phyloP scores from a whole-genome alignment of 805 yeast species.

The Yueomyces sinensis region DNA sequence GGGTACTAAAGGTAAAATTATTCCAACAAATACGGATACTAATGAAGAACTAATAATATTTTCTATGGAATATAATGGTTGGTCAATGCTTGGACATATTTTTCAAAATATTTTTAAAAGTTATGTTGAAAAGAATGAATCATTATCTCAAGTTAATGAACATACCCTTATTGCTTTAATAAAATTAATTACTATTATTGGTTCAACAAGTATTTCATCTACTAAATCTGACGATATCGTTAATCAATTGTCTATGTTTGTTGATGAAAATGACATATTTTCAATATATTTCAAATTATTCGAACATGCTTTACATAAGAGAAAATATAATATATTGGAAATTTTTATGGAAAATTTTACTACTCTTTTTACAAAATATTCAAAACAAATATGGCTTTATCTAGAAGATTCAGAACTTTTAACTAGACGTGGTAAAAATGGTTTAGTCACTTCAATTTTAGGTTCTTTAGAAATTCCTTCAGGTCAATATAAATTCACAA shows the following conservation, averaged over 20 bases:
- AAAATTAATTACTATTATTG: conserved; percentile 35
- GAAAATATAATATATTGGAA: conserved; percentile 34
- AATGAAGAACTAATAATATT: conserved; percentile 39
- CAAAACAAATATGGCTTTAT: conserved; percentile 71
- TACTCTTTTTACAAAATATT: conserved; percentile 33
- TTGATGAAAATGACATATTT: conserved; percentile 37
- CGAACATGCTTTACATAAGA: conserved; percentile 50
- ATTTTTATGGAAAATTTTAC: conserved; percentile 37
- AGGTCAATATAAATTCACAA: conserved; percentile 54
- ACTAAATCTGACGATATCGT: conserved; percentile 30
- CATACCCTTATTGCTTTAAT: conserved; percentile 36
- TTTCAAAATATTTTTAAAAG: conserved; percentile 41
- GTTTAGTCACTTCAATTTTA: conserved; percentile 44
- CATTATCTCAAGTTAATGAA: conserved; percentile 21
- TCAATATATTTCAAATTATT: conserved; percentile 53
- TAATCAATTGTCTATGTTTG: conserved; percentile 27
- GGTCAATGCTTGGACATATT: conserved; percentile 74
- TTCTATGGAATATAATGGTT: conserved; percentile 65
- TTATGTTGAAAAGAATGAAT: conserved; percentile 21
- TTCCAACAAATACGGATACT: conserved; percentile 3
- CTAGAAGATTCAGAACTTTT: conserved; percentile 54
- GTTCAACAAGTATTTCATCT: conserved; percentile 25
- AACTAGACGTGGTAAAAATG: conserved; percentile 50
- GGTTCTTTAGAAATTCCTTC: conserved; percentile 62
- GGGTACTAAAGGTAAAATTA: conserved; percentile 58